Percentiles rank a stretch among this genome's conserved stretches.
These are phyloP conservation scores for Geosmithia putterillii DNA, from an alignment of 2,329 filamentous ascomycete genomes.

Conservation along the genomic window DNA sequence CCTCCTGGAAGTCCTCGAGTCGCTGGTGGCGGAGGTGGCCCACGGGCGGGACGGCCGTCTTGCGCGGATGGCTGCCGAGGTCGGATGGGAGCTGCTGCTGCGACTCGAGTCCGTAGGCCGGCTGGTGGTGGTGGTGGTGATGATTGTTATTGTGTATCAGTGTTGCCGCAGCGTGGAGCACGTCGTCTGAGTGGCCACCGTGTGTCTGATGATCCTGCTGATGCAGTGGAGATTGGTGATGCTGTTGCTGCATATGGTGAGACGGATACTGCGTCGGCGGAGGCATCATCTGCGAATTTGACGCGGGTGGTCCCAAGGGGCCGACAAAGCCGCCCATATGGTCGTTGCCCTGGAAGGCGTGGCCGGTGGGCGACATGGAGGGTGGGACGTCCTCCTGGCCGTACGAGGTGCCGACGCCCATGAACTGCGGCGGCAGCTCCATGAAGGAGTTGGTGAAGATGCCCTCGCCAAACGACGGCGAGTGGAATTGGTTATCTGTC, in stretches of 20 bases:
- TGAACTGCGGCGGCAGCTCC: conserved; percentile 50
- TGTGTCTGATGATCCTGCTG: no score
- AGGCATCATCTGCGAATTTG: conserved; percentile 18
- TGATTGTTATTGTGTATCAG: conserved; percentile 26
- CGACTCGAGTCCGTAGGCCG: conserved; percentile 3
- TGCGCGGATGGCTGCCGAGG: conserved; percentile 10
- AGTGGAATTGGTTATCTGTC: conserved; percentile 34
- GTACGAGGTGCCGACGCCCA: conserved; percentile 53
- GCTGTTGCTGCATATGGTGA: conserved; percentile 10
- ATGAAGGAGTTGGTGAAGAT: conserved; percentile 39
- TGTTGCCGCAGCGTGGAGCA: conserved; percentile 43
- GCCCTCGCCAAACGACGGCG: conserved; percentile 37
- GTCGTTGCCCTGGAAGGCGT: conserved; percentile 6
- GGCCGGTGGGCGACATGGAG: conserved; percentile 3
- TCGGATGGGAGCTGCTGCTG: conserved; percentile 9
- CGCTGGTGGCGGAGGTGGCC: conserved; percentile 29
- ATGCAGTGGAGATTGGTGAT: conserved; percentile 10
- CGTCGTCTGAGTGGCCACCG: conserved; percentile 32
- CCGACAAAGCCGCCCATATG: no score
- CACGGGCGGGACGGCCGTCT: conserved; percentile 19
- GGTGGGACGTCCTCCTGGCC: conserved; percentile 27
- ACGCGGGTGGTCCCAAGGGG: conserved; percentile 1
- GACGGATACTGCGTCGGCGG: conserved; percentile 16
- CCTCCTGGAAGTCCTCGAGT: conserved; percentile 27
- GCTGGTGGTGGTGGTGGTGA: neutral